Conservation (phyloP, 179 eudicot genomes). For the Dionaea muscipula region DNA sequence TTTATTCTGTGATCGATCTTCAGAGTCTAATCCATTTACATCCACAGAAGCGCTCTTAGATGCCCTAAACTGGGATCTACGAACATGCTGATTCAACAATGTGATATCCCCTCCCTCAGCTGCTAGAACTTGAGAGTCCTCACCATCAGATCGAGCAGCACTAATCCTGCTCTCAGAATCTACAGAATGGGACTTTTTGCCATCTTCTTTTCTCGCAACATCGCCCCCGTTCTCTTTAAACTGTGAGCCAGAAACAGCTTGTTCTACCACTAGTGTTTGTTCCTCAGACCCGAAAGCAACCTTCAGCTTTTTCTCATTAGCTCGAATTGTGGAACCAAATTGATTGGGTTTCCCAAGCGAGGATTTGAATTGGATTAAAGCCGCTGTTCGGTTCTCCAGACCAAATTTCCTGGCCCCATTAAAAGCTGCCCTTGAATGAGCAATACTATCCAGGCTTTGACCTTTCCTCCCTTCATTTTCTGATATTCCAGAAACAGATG, state of each 20-base stretch:
- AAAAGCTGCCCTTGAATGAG: constrained; percentile 12
- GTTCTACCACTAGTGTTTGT: constrained; percentile 9
- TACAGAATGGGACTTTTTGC: constrained; percentile 11
- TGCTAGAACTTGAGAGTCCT: constrained; percentile 2
- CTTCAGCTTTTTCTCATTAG: constrained; percentile 19
- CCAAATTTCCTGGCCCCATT: constrained; percentile 20
- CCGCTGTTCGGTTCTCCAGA: constrained; percentile 19
- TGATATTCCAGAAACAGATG: constrained; percentile 14
- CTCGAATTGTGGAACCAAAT: constrained; percentile 17
- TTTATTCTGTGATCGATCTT: constrained; percentile 25
- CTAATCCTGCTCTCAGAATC: constrained; percentile 13
- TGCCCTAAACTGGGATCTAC: constrained; percentile 20
- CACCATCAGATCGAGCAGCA: constrained; percentile 7
- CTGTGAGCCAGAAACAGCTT: constrained; percentile 13
- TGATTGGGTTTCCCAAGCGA: constrained; percentile 21
- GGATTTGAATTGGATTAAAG: constrained; percentile 21
- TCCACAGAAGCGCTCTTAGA: constrained; percentile 21
- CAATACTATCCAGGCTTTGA: constrained; percentile 6
- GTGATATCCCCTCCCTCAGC: constrained; percentile 20
- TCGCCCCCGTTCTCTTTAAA: constrained; percentile 4
- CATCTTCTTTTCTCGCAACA: constrained; percentile 15
- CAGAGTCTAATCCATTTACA: constrained; percentile 10
- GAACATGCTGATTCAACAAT: constrained; percentile 18
- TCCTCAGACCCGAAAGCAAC: constrained; percentile 19
- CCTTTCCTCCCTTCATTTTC: constrained; percentile 19